Base-by-base conservation (phyloP, 345 rosid species). In the Pelargonium nanum region DNA sequence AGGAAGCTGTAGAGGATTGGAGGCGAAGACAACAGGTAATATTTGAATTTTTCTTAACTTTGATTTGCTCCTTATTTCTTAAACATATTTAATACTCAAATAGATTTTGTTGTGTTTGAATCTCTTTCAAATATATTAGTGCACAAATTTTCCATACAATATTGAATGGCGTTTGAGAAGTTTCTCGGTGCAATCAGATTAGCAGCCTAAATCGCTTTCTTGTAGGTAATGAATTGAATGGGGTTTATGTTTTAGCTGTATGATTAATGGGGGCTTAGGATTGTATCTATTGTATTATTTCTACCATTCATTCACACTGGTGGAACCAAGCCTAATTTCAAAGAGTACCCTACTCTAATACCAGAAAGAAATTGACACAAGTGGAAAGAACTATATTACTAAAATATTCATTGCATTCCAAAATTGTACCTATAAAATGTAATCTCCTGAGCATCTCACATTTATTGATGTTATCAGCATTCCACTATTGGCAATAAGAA, bases 1-100 rank as follows among this genome's bases (percentile, higher is more conserved):
- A 89, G 76, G 98, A 92, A 79, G 93, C 83, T 13, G 79, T 89
- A 58, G 98, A 92, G 80, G 96, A 92, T 77, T 92, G 83, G 75
- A 64, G 73, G 59, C 74, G 98, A 66, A 78, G 86, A 58, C 65
- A 55, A 72, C 98, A 89, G 86, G 98, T 88, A 73, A 57, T 62
- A 0, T 34, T 64, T 62, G 48, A 16, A 48, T 53, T 56, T 32
- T 53, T 56, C 22, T 55, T 67, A 19, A 24, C 52, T 54, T 45
- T 48, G 7, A 8, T 15, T 7, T 13, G 40, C 19, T 24, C 13
- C 19, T 54, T 17, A 26, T 9, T 0, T 40, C 0, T 0, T 25
- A 64, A 24, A 50, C 53, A 50, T 50, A 50, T 48, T 50, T 50
- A 50, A 12, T 16, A 16, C 16, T 50, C 19, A 21, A 9, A 21